These are phyloP conservation scores for Solanum infundibuliforme DNA, from an alignment of 257 asterid species.

Conservation along the genomic window DNA sequence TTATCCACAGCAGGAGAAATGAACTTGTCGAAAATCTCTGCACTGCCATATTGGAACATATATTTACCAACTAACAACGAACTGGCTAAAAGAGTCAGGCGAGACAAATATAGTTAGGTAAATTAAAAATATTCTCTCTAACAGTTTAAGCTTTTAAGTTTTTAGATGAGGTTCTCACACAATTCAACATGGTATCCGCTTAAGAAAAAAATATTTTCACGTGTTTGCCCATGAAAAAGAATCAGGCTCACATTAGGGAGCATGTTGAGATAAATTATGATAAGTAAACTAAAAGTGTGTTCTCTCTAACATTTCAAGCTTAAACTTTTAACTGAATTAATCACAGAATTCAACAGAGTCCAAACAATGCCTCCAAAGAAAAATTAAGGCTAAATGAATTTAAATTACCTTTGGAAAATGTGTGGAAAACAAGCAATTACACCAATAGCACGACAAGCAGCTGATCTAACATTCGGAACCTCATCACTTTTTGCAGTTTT, in stretches of 20 bases:
- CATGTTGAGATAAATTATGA: background rate
- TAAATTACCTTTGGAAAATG: slow-evolving; percentile 54
- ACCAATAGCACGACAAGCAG: slow-evolving; percentile 97
- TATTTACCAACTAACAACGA: slow-evolving; percentile 1
- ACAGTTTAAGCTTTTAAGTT: background rate
- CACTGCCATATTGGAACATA: slow-evolving; percentile 27
- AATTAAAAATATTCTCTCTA: background rate
- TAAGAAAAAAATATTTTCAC: background rate
- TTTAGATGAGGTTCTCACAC: background rate
- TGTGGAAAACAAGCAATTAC: slow-evolving; percentile 77
- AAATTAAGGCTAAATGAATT: slow-evolving; percentile 1
- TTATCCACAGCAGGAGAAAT: slow-evolving; percentile 53
- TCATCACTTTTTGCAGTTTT: slow-evolving; percentile 56
- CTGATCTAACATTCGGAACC: slow-evolving; percentile 79
- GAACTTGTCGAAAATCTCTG: slow-evolving; percentile 59
- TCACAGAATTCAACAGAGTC: background rate
- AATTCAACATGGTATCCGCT: background rate
- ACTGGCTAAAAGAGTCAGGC: background rate
- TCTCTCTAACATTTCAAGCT: background rate
- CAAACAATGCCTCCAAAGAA: background rate
- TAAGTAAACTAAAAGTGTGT: background rate
- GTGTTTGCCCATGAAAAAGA: background rate
- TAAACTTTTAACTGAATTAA: background rate
- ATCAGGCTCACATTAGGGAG: background rate
- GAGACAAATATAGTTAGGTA: background rate